phyloP scores from a whole-genome alignment of 2,329 filamentous ascomycete species.

The Colletotrichum costaricense region DNA sequence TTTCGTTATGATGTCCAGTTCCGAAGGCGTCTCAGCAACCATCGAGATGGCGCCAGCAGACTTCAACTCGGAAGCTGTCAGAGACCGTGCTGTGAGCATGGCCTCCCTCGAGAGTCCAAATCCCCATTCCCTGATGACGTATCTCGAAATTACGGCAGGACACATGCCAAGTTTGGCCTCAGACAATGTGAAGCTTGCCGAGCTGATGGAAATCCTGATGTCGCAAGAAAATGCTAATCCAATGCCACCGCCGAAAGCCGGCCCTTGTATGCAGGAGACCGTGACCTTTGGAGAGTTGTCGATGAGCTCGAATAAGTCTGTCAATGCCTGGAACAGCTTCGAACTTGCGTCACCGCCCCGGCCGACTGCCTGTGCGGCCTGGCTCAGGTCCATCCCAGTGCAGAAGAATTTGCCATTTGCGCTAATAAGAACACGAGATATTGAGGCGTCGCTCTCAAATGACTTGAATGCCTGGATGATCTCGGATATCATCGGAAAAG shows the following conservation, averaged over 20 bases:
- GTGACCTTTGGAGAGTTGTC: conserved; percentile 53
- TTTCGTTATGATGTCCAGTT: neutral
- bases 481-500: too few species aligned
- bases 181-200: conserved; percentile 46
- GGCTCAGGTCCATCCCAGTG: conserved; percentile 52
- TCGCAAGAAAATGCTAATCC: conserved; percentile 56
- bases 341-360: neutral
- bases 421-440: conserved; percentile 50
- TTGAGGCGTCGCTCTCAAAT: conserved; percentile 36
- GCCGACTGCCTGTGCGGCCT: conserved; percentile 14
- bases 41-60: neutral
- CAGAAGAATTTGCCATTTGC: conserved; percentile 52
- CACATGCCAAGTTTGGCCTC: conserved; percentile 53
- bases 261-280: conserved; percentile 53
- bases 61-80: neutral
- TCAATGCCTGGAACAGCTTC: neutral
- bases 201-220: conserved; percentile 42
- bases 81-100: conserved; percentile 47
- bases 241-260: conserved; percentile 55
- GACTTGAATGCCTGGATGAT: too few species aligned
- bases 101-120: conserved; percentile 48
- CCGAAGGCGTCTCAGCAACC: neutral
- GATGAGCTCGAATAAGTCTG: conserved; percentile 39
- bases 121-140: conserved; percentile 52
- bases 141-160: conserved; percentile 52